Evolutionary conservation across 2,329 filamentous ascomycete genomes (phyloP), one percentile per base, ranked within the genome.

Genomic region (Onygenales sp.): DNA sequence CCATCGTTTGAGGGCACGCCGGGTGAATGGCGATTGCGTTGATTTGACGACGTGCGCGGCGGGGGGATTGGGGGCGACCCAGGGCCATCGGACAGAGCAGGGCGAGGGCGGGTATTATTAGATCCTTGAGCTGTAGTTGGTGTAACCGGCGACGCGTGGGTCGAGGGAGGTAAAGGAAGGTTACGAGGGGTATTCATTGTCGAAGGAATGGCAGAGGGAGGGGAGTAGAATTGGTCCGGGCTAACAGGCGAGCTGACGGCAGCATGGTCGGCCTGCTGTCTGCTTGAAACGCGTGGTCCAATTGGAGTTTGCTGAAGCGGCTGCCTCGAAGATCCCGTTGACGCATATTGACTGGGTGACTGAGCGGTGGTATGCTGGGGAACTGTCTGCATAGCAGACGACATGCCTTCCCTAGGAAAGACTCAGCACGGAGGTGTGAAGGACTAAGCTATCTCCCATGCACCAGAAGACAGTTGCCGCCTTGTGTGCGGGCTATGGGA

Each of bases 11-110:
- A 70, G 57, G 72, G 69, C 60, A 60, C 63, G 55, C 61, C 70
- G 61, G 50, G 43, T 3, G 50, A 52, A 17, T 14, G 36, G 62
- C 71, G 64, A 58, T 66, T 68, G 73, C 75, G 78, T 59, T 83
- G 81, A 59, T 83, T 86, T 43, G 89, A 93, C 11, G 90, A 94
- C 7, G 87, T 91, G 64, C 90, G 82, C 38, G 88, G 87, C 47
- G 87, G 90, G 53, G 86, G 84, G 61, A 88, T 78, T 27, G 87
- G 85, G 51, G 86, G 82, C 33, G 69, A 69, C 54, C 71, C 73
- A 79, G 82, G 70, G 76, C 80, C 71, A 72, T 80, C 72, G 52
- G 71, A 65, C 43, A 66, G 63, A 60, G 39, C 59, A 55, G 42
- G 67, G 51, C 54, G 68, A 59, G 50, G 59, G 52, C 51, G 62